Evolutionary conservation across 2,329 filamentous ascomycete species (phyloP).

Genomic region (Aspergillus sp.): DNA sequence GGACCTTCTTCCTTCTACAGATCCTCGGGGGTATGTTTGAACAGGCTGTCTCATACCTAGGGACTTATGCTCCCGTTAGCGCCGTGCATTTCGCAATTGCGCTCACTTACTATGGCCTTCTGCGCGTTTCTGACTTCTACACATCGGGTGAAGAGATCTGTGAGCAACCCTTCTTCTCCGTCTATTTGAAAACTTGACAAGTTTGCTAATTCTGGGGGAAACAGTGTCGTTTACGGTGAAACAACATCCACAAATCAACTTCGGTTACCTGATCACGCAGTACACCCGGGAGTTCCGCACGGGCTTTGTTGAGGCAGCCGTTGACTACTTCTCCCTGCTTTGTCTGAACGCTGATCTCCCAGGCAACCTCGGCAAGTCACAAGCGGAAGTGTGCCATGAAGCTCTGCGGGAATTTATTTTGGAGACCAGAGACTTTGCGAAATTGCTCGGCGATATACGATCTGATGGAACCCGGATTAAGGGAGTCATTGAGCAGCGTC

Average conservation of each 20-base stretch:
- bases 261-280: conserved; percentile 84
- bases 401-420: conserved; percentile 87
- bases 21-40: conserved; percentile 89
- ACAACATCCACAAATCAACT: conserved; percentile 72
- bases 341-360: conserved; percentile 81
- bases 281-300: conserved; percentile 95
- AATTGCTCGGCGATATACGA: conserved; percentile 82
- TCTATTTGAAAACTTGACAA: conserved; percentile 1
- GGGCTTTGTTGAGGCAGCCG: conserved; percentile 77
- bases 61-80: conserved; percentile 83
- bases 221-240: conserved; percentile 48
- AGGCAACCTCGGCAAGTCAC: conserved; percentile 64
- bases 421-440: conserved; percentile 94
- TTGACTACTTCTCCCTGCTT: conserved; percentile 87
- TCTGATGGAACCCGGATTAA: conserved; percentile 76
- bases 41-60: conserved; percentile 83
- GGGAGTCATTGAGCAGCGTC: conserved; percentile 79
- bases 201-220: conserved; percentile 11
- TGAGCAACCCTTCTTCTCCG: conserved; percentile 30
- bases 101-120: conserved; percentile 77
- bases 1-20: conserved; percentile 89
- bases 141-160: conserved; percentile 61
- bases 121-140: conserved; percentile 76
- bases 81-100: conserved; percentile 92
- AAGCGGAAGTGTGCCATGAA: conserved; percentile 79